Conservation (phyloP, 1,284 basidiomycete species). For the Rhodotorula sp. region DNA sequence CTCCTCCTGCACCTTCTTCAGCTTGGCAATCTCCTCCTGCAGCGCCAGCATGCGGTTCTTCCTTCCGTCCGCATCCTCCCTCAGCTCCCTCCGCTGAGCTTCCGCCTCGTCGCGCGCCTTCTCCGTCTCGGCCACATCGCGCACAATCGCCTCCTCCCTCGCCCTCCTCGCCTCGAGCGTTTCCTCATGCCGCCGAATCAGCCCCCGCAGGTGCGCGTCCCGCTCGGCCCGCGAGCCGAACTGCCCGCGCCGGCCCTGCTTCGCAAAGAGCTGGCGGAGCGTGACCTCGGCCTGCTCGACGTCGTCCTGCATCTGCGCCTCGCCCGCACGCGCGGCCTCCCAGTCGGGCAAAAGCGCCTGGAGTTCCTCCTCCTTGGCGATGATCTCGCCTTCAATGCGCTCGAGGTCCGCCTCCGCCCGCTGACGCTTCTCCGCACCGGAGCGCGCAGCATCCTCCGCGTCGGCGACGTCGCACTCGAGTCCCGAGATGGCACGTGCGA, state of each 20-base stretch:
- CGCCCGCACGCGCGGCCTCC: background rate
- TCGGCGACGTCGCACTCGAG: conserved; percentile 82
- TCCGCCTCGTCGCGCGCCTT: conserved; percentile 62
- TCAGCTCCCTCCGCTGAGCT: conserved; percentile 15
- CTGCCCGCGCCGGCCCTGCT: conserved; percentile 80
- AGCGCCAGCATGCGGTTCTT: conserved; percentile 50
- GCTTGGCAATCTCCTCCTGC: conserved; percentile 47
- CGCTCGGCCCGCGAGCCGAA: conserved; percentile 82
- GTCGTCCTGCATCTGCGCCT: conserved; percentile 42
- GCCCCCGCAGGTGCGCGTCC: conserved; percentile 71
- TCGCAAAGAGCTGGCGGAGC: conserved; percentile 74
- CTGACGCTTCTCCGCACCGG: conserved; percentile 3
- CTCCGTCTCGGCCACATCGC: conserved; percentile 58
- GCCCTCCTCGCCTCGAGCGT: conserved; percentile 58
- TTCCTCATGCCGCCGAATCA: conserved; percentile 69
- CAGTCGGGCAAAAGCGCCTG: background rate
- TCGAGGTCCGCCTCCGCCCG: background rate
- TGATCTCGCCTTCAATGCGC: background rate
- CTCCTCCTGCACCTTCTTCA: conserved; percentile 72
- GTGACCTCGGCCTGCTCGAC: conserved; percentile 72
- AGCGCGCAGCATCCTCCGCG: conserved; percentile 58
- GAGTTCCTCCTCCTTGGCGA: conserved; percentile 3
- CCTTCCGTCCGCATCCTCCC: conserved; percentile 44
- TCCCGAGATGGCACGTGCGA: conserved; percentile 59
- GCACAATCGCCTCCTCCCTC: conserved; percentile 49